These are phyloP conservation scores for Fusarium penzigii DNA, from an alignment of 2,329 filamentous ascomycete species.

Conservation along the genomic window DNA sequence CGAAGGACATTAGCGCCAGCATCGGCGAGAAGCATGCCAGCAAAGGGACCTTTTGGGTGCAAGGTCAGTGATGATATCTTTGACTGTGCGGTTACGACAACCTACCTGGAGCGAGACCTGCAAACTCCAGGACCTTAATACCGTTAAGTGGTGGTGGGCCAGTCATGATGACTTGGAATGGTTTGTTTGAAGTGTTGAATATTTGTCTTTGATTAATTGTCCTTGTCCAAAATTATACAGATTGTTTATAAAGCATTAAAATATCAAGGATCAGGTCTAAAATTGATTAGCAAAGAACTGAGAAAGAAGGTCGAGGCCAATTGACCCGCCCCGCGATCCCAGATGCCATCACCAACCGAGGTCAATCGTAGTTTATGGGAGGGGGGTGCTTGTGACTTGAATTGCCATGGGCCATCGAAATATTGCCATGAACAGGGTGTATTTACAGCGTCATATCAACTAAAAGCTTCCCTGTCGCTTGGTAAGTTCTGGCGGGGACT, in stretches of 20 bases:
- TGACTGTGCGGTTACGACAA: background rate
- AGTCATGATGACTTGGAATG: slow-evolving; percentile 34
- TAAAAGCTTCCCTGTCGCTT: too few species aligned
- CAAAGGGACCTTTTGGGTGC: slow-evolving; percentile 69
- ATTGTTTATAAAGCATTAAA: too few species aligned
- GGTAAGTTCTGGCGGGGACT: too few species aligned
- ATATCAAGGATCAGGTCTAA: too few species aligned
- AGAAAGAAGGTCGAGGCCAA: too few species aligned
- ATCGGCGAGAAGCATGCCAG: slow-evolving; percentile 85
- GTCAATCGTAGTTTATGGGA: slow-evolving; percentile 1
- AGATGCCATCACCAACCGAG: slow-evolving; percentile 22
- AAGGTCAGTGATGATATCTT: background rate
- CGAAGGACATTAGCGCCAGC: slow-evolving; percentile 86
- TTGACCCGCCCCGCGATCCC: slow-evolving; percentile 18
- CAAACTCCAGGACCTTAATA: slow-evolving; percentile 61
- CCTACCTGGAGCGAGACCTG: slow-evolving; percentile 63
- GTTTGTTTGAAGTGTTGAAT: background rate
- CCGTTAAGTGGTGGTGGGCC: slow-evolving; percentile 44
- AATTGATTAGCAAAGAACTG: too few species aligned
- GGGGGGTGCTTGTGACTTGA: background rate
- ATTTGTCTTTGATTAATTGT: too few species aligned
- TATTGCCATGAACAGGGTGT: too few species aligned
- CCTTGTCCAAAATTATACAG: too few species aligned
- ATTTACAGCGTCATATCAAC: too few species aligned
- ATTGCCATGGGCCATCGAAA: background rate